These are phyloP conservation scores for Leccinum subtestaceum DNA, from an alignment of 768 basidiomycete species.

Conservation along the genomic window DNA sequence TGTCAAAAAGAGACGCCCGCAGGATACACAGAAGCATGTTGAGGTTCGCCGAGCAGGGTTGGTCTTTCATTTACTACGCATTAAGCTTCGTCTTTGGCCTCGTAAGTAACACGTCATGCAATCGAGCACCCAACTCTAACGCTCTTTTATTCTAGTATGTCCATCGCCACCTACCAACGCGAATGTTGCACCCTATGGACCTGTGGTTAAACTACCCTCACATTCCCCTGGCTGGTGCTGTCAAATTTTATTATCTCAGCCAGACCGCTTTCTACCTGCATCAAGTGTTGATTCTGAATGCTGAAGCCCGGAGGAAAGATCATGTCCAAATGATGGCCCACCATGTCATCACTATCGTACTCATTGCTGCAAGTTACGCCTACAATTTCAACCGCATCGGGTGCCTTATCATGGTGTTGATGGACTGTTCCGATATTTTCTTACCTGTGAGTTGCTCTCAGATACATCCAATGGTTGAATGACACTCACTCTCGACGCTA, in stretches of 20 bases:
- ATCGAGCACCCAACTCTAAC: constrained; percentile 7
- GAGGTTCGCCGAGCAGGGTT: constrained; percentile 95
- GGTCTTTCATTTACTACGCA: constrained; percentile 80
- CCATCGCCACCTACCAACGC: constrained; percentile 67
- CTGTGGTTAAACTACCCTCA: constrained; percentile 87
- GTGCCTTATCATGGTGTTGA: constrained; percentile 83
- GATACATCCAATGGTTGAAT: not conserved
- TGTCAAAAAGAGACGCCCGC: constrained; percentile 47
- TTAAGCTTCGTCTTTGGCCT: constrained; percentile 75
- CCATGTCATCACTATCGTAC: constrained; percentile 82
- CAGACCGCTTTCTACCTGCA: constrained; percentile 90
- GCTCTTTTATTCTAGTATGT: constrained; percentile 59
- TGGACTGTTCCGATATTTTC: constrained; percentile 94
- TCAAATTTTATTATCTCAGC: constrained; percentile 88
- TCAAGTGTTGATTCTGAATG: constrained; percentile 87
- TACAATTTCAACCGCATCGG: constrained; percentile 87
- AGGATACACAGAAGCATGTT: constrained; percentile 69
- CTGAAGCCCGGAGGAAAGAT: constrained; percentile 89
- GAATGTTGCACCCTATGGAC: constrained; percentile 56
- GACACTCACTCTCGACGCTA: constrained; percentile 30
- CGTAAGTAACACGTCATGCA: constrained; percentile 51
- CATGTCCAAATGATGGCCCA: constrained; percentile 96
- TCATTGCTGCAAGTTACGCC: constrained; percentile 77
- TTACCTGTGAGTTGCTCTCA: constrained; percentile 64
- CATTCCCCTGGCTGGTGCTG: constrained; percentile 66